Base-by-base conservation (phyloP, 768 basidiomycete genomes). In the Coprinopsis strossmayeri region DNA sequence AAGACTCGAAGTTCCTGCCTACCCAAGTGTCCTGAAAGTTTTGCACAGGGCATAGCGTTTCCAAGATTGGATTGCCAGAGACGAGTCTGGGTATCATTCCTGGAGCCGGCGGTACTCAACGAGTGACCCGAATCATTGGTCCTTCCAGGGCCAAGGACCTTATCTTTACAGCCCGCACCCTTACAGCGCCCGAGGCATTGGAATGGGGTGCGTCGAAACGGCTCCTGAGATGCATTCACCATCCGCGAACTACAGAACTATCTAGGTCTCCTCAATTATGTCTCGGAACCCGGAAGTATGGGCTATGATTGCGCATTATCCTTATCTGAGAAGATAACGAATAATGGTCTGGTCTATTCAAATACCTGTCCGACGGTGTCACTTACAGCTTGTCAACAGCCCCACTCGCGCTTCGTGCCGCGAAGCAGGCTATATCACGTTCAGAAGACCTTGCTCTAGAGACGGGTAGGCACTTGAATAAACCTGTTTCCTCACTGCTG, bases 21-120 rank as follows among this genome's bases (percentile, higher is more conserved):
- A 7, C 35, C 5, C 11, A 11, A 18, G 17, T 38, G 18, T 38
- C 13, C 44, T 40, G 11, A 53, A 20, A 11, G 28, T 17, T 27
- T 20, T 28, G 25, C 27, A 45, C 56, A 88, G 84, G 75, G 1
- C 70, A 77, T 53, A 61, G 65, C 46, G 91, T 90, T 34, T 82
- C 83, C 45, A 92, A 91, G 66, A 86, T 97, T 42, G 91, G 92
- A 5, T 69, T 97, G 5, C 91, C 93, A 1, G 91, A 94, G 61
- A 85, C 73, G 18, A 64, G 71, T 21, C 81, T 74, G 48, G 91
- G 82, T 5, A 93, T 94, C 48, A 94, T 94, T 38, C 91, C 91
- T 13, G 91, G 91, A 40, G 91, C 90, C 18, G 91, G 91, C 2
- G 91, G 91, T 3, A 93, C 91, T 1, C 91, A 94, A 57, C 77